Evolutionary conservation across 1,284 basidiomycete genomes (phyloP), one percentile per base, ranked within the genome.

Genomic region (Bondarzewia mesenterica): DNA sequence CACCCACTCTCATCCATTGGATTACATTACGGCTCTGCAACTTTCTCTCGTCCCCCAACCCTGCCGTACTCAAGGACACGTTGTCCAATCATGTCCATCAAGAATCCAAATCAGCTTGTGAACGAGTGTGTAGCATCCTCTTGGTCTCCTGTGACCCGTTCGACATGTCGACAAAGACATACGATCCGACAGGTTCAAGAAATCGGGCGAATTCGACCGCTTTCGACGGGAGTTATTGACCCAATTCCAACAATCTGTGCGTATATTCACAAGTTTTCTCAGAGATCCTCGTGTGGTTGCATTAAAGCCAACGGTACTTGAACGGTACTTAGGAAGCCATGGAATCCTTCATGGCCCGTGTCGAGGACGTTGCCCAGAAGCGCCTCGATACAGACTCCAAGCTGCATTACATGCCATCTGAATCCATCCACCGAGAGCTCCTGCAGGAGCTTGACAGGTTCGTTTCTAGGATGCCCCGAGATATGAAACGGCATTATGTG

Each of bases 141-240:
- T 40, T 40, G 16, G 38, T 40, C 10, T 18, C 38, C 6, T 32
- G 29, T 32, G 29, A 40, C 16, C 21, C 21, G 20, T 22, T 40
- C 20, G 8, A 10, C 16, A 40, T 32, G 5, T 32, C 29, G 29
- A 32, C 29, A 32, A 40, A 40, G 21, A 18, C 16, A 40, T 40
- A 15, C 18, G 21, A 27, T 42, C 14, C 25, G 20, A 42, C 22
- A 88, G 85, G 56, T 88, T 86, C 70, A 87, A 88, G 63, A 82
- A 82, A 58, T 85, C 83, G 6, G 86, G 85, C 23, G 83, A 88
- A 65, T 88, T 86, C 57, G 85, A 88, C 56, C 77, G 81, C 35
- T 62, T 88, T 51, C 72, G 85, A 44, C 75, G 77, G 41, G 79
- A 87, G 58, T 66, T 89, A 18, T 62, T 88, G 47, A 58, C 71